Conservation (phyloP, 148 eudicot species). For the Fallopia convolvulus region DNA sequence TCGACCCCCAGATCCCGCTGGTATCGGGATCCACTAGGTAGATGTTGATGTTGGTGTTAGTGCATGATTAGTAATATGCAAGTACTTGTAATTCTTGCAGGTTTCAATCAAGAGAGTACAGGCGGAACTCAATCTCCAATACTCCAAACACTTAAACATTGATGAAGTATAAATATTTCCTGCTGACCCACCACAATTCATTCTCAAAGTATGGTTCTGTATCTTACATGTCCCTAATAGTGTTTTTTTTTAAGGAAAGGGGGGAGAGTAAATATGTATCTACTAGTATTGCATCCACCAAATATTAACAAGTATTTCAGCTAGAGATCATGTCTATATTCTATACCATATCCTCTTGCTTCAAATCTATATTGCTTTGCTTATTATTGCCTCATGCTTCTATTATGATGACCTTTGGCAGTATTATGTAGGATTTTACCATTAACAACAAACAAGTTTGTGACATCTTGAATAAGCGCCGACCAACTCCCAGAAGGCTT, state of each 20-base stretch:
- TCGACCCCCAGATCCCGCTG: no score
- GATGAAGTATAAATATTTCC: not conserved
- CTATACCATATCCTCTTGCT: not conserved
- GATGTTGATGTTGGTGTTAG: no score
- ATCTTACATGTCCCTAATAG: not conserved
- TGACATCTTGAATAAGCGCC: not conserved
- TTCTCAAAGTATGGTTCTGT: not conserved
- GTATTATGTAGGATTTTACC: not conserved
- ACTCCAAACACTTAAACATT: not conserved
- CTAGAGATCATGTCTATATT: not conserved
- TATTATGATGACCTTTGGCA: not conserved
- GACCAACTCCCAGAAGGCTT: not conserved
- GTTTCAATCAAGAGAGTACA: no score
- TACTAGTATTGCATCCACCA: not conserved
- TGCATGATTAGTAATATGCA: no score
- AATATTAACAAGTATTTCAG: not conserved
- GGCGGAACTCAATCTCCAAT: no score
- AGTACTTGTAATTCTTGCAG: no score
- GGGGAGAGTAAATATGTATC: not conserved
- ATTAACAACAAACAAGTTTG: not conserved
- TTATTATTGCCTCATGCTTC: not conserved
- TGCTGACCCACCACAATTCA: slow-evolving; percentile 2
- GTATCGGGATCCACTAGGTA: no score
- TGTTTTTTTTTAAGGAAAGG: not conserved
- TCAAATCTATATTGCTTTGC: not conserved